A percentile compares a stretch with the other conserved stretches of the same genome.
Evolutionary conservation across 306 rosid species (phyloP).

Genomic region (Corylus americana): DNA sequence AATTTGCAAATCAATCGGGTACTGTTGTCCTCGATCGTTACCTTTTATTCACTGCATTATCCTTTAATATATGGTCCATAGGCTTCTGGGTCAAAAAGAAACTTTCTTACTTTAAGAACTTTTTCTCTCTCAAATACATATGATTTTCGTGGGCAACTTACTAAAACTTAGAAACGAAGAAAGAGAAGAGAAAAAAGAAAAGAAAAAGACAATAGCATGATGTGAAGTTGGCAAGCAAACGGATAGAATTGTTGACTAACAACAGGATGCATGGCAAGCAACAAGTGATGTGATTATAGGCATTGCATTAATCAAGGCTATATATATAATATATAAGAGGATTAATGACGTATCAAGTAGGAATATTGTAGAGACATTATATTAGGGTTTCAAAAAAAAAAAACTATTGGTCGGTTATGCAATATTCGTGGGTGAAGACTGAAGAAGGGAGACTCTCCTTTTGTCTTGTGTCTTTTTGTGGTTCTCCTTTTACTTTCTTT

Average conservation of each 20-base stretch:
- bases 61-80: conserved; percentile 15
- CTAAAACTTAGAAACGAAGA: conserved; percentile 40
- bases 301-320: too few species aligned
- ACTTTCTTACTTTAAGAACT: conserved; percentile 20
- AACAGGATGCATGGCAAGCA: neutral
- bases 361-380: neutral
- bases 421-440: conserved; percentile 4
- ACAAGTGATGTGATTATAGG: neutral
- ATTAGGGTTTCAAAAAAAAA: neutral
- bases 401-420: neutral
- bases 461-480: neutral
- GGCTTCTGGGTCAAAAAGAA: conserved; percentile 48
- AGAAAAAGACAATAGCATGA: neutral
- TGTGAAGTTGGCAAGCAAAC: conserved; percentile 12
- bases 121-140: conserved; percentile 17
- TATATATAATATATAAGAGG: too few species aligned
- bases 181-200: neutral
- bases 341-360: too few species aligned
- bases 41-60: conserved; percentile 22
- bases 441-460: neutral
- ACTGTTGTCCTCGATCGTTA: conserved; percentile 1
- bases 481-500: neutral
- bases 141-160: conserved; percentile 32
- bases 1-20: conserved; percentile 7
- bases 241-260: conserved; percentile 1